Conservation (phyloP, 2,329 filamentous ascomycete species). For the Penicillium sp. region DNA sequence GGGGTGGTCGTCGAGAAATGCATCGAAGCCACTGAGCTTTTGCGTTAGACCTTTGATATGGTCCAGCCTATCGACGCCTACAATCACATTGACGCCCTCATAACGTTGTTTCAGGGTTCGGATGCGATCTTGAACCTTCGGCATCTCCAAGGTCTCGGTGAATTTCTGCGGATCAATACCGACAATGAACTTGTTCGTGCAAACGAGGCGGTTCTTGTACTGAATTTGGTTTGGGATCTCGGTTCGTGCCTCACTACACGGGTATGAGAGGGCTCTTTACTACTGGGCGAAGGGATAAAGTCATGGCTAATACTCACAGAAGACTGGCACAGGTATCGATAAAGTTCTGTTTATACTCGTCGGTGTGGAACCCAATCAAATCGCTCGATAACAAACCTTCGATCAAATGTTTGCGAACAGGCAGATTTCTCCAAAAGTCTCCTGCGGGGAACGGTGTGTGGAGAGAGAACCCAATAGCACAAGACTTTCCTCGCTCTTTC, state of each 20-base stretch:
- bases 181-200: constrained; percentile 88
- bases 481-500: constrained; percentile 68
- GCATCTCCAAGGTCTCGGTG: constrained; percentile 73
- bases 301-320: constrained; percentile 53
- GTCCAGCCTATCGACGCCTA: constrained; percentile 89
- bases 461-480: constrained; percentile 93
- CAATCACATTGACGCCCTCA: constrained; percentile 84
- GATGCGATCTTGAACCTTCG: constrained; percentile 78
- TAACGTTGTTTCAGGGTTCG: constrained; percentile 77
- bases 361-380: constrained; percentile 96
- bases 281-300: not conserved
- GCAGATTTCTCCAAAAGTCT: constrained; percentile 89
- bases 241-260: constrained; percentile 50
- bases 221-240: constrained; percentile 80
- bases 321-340: constrained; percentile 85
- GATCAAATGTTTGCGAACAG: constrained; percentile 80
- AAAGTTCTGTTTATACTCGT: constrained; percentile 91
- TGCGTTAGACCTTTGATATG: constrained; percentile 97
- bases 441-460: constrained; percentile 93
- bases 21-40: constrained; percentile 88
- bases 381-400: constrained; percentile 83
- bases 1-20: constrained; percentile 87
- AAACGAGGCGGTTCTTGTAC: constrained; percentile 77
- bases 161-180: constrained; percentile 96
- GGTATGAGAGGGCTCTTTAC: not conserved